phyloP scores from a whole-genome alignment of 495 filamentous ascomycete genomes.

The Cladorrhinum samala region DNA sequence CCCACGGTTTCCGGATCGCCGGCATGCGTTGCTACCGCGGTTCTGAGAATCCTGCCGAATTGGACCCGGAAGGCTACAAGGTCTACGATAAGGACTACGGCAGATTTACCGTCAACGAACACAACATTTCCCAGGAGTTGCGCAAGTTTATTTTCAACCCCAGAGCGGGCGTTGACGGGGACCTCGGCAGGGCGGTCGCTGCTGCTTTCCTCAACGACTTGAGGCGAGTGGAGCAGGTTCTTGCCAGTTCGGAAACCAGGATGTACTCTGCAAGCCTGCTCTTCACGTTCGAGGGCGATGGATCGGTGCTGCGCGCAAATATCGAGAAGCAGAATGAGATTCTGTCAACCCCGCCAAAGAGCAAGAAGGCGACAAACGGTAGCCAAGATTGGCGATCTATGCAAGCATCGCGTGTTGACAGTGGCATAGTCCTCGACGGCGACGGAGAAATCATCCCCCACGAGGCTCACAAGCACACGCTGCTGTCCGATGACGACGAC shows the following conservation, averaged over 20 bases:
- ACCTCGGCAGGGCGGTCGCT: conserved; percentile 50
- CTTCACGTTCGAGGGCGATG: conserved; percentile 89
- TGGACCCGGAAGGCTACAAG: conserved; percentile 50
- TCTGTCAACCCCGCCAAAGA: conserved; percentile 13
- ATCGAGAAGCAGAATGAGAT: conserved; percentile 54
- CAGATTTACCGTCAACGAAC: conserved; percentile 55
- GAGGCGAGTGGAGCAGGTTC: conserved; percentile 51
- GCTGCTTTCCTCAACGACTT: conserved; percentile 63
- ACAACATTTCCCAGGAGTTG: conserved; percentile 71
- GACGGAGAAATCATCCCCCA: conserved; percentile 19
- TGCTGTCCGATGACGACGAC: conserved; percentile 53
- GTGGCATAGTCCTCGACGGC: conserved; percentile 39
- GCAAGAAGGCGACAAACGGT: conserved; percentile 16
- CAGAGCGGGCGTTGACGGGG: conserved; percentile 50
- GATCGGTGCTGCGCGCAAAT: conserved; percentile 56
- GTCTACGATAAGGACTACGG: conserved; percentile 89
- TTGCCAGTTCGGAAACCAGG: conserved; percentile 73
- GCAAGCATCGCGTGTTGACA: conserved; percentile 33
- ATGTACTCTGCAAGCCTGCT: conserved; percentile 93
- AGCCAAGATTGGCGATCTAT: conserved; percentile 10
- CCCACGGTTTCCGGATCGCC: conserved; percentile 79
- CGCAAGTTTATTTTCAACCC: conserved; percentile 65
- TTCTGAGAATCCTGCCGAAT: conserved; percentile 39
- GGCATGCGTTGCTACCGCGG: conserved; percentile 92
- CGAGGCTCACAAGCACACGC: too few species aligned